phyloP scores from a whole-genome alignment of 108 stramenopile genomes.

The Aurantiochytrium sp. region DNA sequence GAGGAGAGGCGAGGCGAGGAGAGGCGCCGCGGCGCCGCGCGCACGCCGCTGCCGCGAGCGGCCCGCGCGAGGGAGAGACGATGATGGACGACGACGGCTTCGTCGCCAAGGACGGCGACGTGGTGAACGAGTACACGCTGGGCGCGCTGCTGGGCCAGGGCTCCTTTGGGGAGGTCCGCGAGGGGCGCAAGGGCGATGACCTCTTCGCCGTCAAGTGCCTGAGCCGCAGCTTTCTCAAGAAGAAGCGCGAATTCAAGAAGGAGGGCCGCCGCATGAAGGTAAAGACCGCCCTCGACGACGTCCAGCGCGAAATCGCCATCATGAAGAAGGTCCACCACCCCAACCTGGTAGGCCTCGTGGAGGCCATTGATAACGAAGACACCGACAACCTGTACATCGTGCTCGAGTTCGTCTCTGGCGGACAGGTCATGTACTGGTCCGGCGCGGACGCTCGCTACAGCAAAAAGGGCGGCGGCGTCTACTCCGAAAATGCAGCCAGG shows the following conservation, averaged over 20 bases:
- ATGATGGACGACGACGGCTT: background rate
- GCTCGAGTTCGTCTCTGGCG: constrained; percentile 72
- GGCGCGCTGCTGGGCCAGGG: background rate
- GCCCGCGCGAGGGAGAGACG: background rate
- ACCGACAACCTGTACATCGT: constrained; percentile 62
- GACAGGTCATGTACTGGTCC: constrained; percentile 57
- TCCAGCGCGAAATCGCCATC: constrained; percentile 71
- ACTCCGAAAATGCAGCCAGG: background rate
- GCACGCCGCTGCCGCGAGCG: no score
- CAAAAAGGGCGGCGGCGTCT: constrained; percentile 13
- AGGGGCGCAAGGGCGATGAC: background rate
- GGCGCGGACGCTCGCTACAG: constrained; percentile 58
- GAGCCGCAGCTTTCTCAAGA: background rate
- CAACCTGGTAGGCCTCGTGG: constrained; percentile 60
- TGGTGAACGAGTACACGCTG: background rate
- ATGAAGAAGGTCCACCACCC: constrained; percentile 61
- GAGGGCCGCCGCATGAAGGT: background rate
- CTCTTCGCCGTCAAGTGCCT: background rate
- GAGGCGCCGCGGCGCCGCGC: no score
- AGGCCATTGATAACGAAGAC: constrained; percentile 57
- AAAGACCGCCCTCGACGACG: constrained; percentile 6
- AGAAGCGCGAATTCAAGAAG: background rate
- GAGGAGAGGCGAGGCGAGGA: no score
- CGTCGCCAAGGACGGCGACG: background rate
- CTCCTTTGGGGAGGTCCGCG: background rate